Evolutionary conservation across 2,329 filamentous ascomycete genomes (phyloP).

Genomic region (Hypoxylon sp.): DNA sequence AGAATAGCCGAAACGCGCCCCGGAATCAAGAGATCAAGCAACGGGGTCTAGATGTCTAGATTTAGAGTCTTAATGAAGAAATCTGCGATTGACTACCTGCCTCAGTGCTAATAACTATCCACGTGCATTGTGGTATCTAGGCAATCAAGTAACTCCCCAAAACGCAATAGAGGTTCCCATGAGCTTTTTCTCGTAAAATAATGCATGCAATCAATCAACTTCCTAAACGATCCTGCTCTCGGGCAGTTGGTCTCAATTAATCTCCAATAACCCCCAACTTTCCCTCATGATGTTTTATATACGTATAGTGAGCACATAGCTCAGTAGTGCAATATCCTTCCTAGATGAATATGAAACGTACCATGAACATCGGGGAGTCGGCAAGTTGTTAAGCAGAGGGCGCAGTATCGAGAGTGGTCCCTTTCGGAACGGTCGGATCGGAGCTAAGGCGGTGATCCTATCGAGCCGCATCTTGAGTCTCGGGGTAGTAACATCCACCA

Average conservation of each 20-base stretch:
- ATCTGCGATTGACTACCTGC: constrained; percentile 16
- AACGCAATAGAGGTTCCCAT: not conserved
- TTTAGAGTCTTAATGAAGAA: constrained; percentile 12
- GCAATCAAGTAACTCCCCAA: not conserved
- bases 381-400: not conserved
- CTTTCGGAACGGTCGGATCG: not conserved
- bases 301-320: constrained; percentile 6
- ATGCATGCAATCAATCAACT: constrained; percentile 4
- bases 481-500: constrained; percentile 78
- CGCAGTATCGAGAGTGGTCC: not conserved
- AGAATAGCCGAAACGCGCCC: constrained; percentile 23
- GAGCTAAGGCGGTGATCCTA: constrained; percentile 27
- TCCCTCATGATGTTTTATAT: constrained; percentile 6
- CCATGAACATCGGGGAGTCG: not conserved
- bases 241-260: not conserved
- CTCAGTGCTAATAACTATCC: constrained; percentile 3
- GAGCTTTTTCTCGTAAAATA: not conserved
- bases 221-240: constrained; percentile 11
- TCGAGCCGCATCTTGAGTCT: constrained; percentile 54
- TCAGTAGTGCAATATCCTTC: not conserved
- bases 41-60: constrained; percentile 8
- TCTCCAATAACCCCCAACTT: not conserved
- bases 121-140: constrained; percentile 23
- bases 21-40: constrained; percentile 32
- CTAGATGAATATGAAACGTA: not conserved